Conservation (phyloP, 495 filamentous ascomycete species). For the Schizothecium vesticola region DNA sequence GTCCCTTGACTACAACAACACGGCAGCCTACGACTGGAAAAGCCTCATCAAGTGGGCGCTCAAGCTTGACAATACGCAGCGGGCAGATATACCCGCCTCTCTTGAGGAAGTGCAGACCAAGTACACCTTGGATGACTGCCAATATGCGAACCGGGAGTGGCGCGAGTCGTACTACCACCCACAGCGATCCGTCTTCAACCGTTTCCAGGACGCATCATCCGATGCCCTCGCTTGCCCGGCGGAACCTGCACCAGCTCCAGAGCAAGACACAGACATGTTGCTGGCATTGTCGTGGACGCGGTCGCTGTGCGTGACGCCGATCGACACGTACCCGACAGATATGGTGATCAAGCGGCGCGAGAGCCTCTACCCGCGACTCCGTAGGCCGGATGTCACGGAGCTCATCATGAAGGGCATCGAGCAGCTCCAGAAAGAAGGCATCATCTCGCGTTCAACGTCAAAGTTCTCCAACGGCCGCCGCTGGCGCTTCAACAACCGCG, state of each 20-base stretch:
- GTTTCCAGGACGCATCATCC: conserved; percentile 39
- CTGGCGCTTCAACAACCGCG: conserved; percentile 55
- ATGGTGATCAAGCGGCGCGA: conserved; percentile 35
- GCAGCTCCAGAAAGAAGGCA: conserved; percentile 52
- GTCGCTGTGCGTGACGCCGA: conserved; percentile 29
- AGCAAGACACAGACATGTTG: conserved; percentile 13
- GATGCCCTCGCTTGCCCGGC: conserved; percentile 24
- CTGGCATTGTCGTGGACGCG: conserved; percentile 31
- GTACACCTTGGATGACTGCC: conserved; percentile 27
- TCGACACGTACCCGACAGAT: conserved; percentile 31
- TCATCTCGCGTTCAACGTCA: conserved; percentile 54
- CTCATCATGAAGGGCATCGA: conserved; percentile 53
- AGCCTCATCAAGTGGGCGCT: conserved; percentile 65
- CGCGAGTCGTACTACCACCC: conserved; percentile 43
- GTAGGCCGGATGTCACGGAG: conserved; percentile 32
- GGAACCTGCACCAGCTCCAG: conserved; percentile 5
- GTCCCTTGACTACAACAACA: conserved; percentile 63
- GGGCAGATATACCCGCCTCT: conserved; percentile 34
- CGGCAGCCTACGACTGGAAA: conserved; percentile 72
- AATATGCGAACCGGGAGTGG: conserved; percentile 37
- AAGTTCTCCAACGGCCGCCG: conserved; percentile 50
- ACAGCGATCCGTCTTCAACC: conserved; percentile 39
- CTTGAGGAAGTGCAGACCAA: conserved; percentile 28
- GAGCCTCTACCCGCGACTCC: conserved; percentile 23
- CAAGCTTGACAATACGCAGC: conserved; percentile 33